phyloP scores from a whole-genome alignment of 2,329 filamentous ascomycete genomes.

The Elsinoe necatrix region DNA sequence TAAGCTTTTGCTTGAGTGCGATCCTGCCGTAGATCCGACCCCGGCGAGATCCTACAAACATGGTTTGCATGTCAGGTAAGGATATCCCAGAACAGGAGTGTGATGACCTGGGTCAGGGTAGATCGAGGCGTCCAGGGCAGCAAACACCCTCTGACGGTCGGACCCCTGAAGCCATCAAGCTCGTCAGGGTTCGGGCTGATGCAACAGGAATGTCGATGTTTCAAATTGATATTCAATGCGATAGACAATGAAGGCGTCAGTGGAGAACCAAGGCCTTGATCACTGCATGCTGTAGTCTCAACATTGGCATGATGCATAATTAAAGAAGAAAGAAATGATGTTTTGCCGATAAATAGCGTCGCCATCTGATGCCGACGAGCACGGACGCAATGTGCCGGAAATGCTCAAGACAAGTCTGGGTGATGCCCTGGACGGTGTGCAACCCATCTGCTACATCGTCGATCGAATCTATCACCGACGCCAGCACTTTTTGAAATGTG shows the following conservation, averaged over 20 bases:
- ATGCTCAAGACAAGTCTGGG: background rate
- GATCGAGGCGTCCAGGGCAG: background rate
- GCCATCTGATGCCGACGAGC: background rate
- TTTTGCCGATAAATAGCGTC: background rate
- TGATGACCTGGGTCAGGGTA: no score
- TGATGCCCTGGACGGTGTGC: background rate
- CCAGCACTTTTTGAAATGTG: background rate
- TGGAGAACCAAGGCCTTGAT: no score
- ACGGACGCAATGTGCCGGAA: background rate
- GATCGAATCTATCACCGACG: background rate
- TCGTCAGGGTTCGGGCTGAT: background rate
- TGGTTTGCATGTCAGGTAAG: no score
- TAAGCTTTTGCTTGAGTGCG: background rate
- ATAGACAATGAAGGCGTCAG: no score
- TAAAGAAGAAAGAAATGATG: background rate
- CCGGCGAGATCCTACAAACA: no score
- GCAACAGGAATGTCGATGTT: background rate
- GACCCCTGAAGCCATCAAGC: background rate
- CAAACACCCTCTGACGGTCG: background rate
- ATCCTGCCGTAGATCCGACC: constrained; percentile 1
- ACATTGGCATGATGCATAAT: background rate
- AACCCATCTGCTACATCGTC: background rate
- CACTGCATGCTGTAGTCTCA: no score
- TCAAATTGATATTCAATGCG: no score
- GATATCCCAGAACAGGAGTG: no score